These are phyloP conservation scores for Cryptococcus sp. DNA, from an alignment of 1,284 basidiomycete species.

Conservation along the genomic window DNA sequence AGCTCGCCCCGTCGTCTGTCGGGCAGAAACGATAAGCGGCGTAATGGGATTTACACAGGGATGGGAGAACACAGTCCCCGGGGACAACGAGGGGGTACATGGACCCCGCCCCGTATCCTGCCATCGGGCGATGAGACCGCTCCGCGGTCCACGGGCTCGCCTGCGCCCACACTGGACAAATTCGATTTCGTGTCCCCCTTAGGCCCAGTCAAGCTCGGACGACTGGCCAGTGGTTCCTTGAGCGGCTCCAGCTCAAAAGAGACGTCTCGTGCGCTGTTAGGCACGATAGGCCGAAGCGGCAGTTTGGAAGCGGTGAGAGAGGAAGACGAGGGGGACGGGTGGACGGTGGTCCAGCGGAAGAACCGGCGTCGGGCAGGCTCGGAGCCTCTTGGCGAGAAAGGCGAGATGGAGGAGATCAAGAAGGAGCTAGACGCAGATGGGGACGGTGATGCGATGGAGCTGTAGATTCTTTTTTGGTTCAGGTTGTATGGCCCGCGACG, in stretches of 20 bases:
- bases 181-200: conserved; percentile 50
- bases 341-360: conserved; percentile 28
- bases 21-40: conserved; percentile 25
- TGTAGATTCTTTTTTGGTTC: neutral
- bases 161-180: conserved; percentile 29
- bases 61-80: conserved; percentile 43
- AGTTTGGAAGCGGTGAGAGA: conserved; percentile 28
- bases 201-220: conserved; percentile 30
- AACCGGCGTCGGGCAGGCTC: conserved; percentile 13
- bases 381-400: conserved; percentile 11
- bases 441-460: neutral
- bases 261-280: conserved; percentile 1
- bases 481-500: neutral
- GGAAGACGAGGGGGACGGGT: conserved; percentile 32
- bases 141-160: conserved; percentile 23
- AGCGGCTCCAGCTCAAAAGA: conserved; percentile 4
- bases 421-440: neutral
- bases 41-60: conserved; percentile 25
- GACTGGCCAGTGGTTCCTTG: conserved; percentile 6
- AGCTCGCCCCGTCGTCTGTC: conserved; percentile 38
- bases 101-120: conserved; percentile 44
- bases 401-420: conserved; percentile 5
- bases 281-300: conserved; percentile 16
- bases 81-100: conserved; percentile 30
- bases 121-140: conserved; percentile 49